Conservation (phyloP, 257 asterid species). For the Fraxinus anomala region DNA sequence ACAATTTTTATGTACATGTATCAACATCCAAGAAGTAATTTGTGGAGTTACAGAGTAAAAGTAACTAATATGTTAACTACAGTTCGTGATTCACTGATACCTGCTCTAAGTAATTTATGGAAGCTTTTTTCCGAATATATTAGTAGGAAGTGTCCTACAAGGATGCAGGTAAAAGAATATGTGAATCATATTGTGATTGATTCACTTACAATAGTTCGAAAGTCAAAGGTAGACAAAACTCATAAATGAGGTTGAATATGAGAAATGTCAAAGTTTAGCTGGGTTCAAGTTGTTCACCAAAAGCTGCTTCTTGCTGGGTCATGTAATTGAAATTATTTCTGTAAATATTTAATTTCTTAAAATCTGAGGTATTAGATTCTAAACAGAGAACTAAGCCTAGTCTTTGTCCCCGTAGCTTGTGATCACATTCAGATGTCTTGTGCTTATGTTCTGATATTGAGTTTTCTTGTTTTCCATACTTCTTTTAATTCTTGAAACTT, state of each 20-base stretch:
- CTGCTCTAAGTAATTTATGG: background rate
- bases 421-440: background rate
- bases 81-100: background rate
- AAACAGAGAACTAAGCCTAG: background rate
- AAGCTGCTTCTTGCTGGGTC: background rate
- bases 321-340: background rate
- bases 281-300: background rate
- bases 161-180: no score
- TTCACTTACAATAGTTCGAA: background rate
- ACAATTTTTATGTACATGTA: no score
- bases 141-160: background rate
- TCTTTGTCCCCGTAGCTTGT: background rate
- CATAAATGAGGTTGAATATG: background rate
- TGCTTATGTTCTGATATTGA: slow-evolving; percentile 3
- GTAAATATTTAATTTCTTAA: background rate
- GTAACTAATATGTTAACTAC: background rate
- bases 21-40: no score
- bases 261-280: background rate
- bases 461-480: background rate
- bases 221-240: background rate
- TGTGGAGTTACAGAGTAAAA: background rate
- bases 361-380: background rate
- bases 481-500: slow-evolving; percentile 1
- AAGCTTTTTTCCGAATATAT: background rate
- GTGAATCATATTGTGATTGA: background rate